Evolutionary conservation across 352 stramenopile species (phyloP).

Genomic region (Poterioochromonas sp.): DNA sequence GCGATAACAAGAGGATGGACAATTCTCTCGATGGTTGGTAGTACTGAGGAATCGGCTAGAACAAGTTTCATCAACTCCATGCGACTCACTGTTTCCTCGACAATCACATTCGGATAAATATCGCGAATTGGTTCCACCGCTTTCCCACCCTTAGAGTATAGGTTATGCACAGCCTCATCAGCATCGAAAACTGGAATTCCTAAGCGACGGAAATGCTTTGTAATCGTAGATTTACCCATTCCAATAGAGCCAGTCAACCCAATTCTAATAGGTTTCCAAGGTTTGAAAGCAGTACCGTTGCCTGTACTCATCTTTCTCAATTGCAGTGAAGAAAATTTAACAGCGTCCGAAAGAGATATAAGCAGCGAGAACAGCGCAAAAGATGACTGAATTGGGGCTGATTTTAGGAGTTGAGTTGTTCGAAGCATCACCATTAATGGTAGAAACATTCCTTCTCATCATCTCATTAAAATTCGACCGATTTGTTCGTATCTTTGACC

Average conservation of each 20-base stretch:
- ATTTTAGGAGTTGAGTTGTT: too few species aligned
- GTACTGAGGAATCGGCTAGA: background rate
- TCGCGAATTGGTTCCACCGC: background rate
- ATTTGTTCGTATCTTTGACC: too few species aligned
- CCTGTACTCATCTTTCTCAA: too few species aligned
- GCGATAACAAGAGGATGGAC: conserved; percentile 9
- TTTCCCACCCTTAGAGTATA: conserved; percentile 6
- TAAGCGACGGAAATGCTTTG: conserved; percentile 11
- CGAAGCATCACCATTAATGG: too few species aligned
- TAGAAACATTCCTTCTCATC: too few species aligned
- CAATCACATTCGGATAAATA: conserved; percentile 5
- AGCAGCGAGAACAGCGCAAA: too few species aligned
- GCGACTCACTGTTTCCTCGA: background rate
- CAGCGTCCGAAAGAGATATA: too few species aligned
- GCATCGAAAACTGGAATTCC: conserved; percentile 29
- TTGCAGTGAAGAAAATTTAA: too few species aligned
- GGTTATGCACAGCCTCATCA: conserved; percentile 15
- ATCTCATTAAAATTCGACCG: too few species aligned
- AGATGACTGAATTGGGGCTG: too few species aligned
- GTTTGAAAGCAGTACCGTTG: too few species aligned
- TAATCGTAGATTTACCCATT: conserved; percentile 12
- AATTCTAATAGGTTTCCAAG: conserved; percentile 1
- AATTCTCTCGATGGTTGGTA: background rate
- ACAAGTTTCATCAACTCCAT: background rate
- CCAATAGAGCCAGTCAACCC: conserved; percentile 20